Conservation (phyloP, 2,329 filamentous ascomycete genomes). For the Colletotrichum sp. region DNA sequence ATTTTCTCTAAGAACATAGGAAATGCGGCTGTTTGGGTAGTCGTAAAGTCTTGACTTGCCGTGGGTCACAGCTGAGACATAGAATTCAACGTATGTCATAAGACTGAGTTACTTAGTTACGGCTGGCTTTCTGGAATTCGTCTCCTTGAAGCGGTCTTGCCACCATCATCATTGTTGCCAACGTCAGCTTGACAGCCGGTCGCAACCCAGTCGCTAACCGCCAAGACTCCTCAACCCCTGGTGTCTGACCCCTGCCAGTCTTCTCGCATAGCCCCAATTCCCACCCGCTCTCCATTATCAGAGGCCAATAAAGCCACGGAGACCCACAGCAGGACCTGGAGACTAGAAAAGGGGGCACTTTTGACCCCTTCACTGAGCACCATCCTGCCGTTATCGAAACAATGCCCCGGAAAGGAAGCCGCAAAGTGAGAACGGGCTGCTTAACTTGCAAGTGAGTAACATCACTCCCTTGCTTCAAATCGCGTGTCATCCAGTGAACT, state of each 20-base stretch:
- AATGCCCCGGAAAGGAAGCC: conserved; percentile 41
- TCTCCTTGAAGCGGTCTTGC: accelerated
- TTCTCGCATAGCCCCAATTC: neutral
- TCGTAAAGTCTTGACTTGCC: neutral
- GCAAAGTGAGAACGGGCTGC: conserved; percentile 54
- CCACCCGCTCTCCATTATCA: neutral
- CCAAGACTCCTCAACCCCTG: neutral
- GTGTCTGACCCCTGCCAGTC: neutral
- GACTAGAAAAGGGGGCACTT: neutral
- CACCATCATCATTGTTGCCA: neutral
- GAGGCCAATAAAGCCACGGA: neutral
- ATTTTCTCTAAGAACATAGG: accelerated
- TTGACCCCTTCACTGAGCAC: neutral
- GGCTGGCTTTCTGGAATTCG: neutral
- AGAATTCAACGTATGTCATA: neutral
- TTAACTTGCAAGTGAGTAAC: conserved; percentile 58
- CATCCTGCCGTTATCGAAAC: neutral
- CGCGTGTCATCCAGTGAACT: neutral
- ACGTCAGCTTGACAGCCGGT: neutral
- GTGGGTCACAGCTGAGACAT: neutral
- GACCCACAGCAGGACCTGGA: neutral
- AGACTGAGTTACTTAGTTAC: accelerated
- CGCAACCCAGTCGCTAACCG: neutral
- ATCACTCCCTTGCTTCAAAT: neutral
- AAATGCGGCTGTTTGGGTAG: neutral